Base-by-base conservation (phyloP, 2,329 filamentous ascomycete species). In the Blastomyces percursus region DNA sequence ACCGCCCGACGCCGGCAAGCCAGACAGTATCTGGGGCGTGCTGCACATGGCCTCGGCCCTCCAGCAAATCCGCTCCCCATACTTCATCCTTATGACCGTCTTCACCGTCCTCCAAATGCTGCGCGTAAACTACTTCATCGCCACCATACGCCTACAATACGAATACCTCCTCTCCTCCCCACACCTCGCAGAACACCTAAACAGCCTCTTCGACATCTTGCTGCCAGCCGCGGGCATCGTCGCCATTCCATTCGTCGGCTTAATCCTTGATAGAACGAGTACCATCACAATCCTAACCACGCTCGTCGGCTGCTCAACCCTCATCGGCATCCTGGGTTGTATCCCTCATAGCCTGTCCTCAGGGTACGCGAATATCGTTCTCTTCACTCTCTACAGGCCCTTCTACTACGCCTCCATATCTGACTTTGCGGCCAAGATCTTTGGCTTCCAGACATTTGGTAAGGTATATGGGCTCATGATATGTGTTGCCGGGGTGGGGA, bases 351-450 rank as follows among this genome's bases (percentile, higher is more conserved):
- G 82, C 7, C 68, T 73, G 66, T 88, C 86, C 84, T 88, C 90
- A 1, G 78, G 77, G 0, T 96, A 96, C 69, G 77, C 81, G n/a
- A 92, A 91, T 66, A 80, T 96, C 59, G 76, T 81, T 35, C 81
- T 96, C n/a, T 96, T 96, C 69, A 89, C 94, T 12, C 75, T 96
- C 27, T 92, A 94, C 70, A 84, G 91, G 0, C 91, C 92, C 0
- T 86, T 96, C 38, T 96, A 96, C 76, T 96, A 96, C 77, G 95
- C 91, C 0, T 86, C 90, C 8, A 89, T 96, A 63, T 93, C 88
- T 32, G 91, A 96, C 77, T 96, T 95, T 73, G 84, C 85, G 16
- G 91, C 90, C 67, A 96, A 96, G 75, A 90, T 96, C 40, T 96
- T 96, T 72, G 91, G 91, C 16, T 96, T 96, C 76, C 82, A 86